phyloP scores from a whole-genome alignment of 495 filamentous ascomycete species.

The Penicillium bovifimosum region DNA sequence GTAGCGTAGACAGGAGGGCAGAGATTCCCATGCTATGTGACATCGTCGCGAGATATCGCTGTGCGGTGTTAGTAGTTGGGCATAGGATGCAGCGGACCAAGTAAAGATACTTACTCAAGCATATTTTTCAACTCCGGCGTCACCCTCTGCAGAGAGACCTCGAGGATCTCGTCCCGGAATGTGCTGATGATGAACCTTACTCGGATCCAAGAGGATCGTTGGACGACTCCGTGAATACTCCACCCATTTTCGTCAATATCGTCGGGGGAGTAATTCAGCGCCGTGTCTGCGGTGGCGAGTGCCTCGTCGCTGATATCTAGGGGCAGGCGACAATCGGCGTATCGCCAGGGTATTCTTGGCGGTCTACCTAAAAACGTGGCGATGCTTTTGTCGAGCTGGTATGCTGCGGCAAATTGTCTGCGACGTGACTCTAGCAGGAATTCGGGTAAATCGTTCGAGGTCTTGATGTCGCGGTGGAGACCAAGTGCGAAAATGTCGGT shows the following conservation, averaged over 20 bases:
- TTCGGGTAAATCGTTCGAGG: conserved; percentile 28
- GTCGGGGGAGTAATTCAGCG: conserved; percentile 25
- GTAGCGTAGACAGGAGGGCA: conserved; percentile 36
- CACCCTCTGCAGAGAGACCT: conserved; percentile 42
- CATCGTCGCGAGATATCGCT: conserved; percentile 35
- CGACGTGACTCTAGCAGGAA: conserved; percentile 44
- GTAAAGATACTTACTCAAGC: conserved; percentile 14
- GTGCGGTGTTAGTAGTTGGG: conserved; percentile 4
- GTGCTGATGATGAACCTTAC: conserved; percentile 42
- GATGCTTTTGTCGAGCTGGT: conserved; percentile 45
- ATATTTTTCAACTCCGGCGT: conserved; percentile 25
- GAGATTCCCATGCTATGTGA: conserved; percentile 25
- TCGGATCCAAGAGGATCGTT: conserved; percentile 37
- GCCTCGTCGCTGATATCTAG: conserved; percentile 49
- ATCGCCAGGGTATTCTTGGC: conserved; percentile 44
- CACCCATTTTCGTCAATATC: conserved; percentile 46
- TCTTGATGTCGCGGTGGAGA: conserved; percentile 45
- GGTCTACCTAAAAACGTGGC: conserved; percentile 51
- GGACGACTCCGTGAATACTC: conserved; percentile 37
- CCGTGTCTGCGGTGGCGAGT: conserved; percentile 32
- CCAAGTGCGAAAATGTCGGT: conserved; percentile 47
- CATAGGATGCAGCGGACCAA: not conserved
- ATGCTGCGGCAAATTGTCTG: conserved; percentile 45
- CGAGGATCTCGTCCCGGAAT: conserved; percentile 54
- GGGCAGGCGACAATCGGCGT: conserved; percentile 47